Evolutionary conservation across 2,329 filamentous ascomycete genomes (phyloP).

Genomic region (Camillea tinctor): DNA sequence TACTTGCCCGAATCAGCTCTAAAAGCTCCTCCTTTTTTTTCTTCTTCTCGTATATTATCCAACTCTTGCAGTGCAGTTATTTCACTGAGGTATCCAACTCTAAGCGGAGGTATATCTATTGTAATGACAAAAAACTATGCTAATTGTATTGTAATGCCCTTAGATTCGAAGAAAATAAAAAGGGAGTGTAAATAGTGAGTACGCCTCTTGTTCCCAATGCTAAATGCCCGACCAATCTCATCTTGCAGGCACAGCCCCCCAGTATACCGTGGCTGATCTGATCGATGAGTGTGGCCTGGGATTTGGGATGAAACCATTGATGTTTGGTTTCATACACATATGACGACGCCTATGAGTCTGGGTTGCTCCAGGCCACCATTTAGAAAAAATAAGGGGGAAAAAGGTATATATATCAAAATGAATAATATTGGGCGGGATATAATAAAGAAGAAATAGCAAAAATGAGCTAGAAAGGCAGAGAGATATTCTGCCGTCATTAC

Average conservation of each 20-base stretch:
- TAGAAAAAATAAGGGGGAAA: constrained; percentile 9
- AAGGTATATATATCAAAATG: constrained; percentile 3
- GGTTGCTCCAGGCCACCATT: constrained; percentile 7
- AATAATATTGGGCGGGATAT: constrained; percentile 4
- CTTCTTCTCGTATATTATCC: not conserved
- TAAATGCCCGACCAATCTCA: not conserved
- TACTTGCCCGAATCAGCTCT: not conserved
- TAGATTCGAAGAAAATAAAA: not conserved
- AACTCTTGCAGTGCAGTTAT: not conserved
- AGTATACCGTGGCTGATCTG: not conserved
- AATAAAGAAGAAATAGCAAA: constrained; percentile 3
- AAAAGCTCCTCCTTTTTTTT: not conserved
- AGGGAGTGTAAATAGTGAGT: not conserved
- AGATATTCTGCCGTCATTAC: constrained; percentile 28
- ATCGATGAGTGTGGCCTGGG: not conserved
- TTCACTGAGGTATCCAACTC: not conserved
- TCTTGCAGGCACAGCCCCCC: not conserved
- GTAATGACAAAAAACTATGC: not conserved
- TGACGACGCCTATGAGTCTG: not conserved
- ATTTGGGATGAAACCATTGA: not conserved
- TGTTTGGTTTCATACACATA: not conserved
- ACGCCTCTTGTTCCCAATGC: not conserved
- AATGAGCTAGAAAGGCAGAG: constrained; percentile 14
- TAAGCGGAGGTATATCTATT: not conserved
- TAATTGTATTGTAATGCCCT: not conserved